phyloP scores from a whole-genome alignment of 2,329 filamentous ascomycete species.

The Pseudogymnoascus pannorum region DNA sequence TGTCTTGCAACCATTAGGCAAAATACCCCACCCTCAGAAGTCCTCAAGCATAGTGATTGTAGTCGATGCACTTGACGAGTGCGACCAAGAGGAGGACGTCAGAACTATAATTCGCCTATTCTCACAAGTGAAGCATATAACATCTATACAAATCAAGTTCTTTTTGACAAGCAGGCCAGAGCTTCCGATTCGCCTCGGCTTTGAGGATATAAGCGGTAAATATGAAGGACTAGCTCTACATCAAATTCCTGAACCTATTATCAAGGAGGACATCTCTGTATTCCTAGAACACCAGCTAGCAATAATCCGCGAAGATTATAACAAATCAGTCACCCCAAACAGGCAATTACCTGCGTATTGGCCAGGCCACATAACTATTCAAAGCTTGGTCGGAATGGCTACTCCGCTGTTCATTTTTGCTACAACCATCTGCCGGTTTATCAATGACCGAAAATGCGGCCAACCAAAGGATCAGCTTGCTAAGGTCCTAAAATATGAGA shows the following conservation, averaged over 20 bases:
- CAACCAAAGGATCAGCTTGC: conserved; percentile 21
- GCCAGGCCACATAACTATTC: conserved; percentile 24
- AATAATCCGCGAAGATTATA: conserved; percentile 12
- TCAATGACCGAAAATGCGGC: conserved; percentile 20
- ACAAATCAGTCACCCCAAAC: conserved; percentile 13
- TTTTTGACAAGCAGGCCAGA: conserved; percentile 24
- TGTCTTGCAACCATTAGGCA: conserved; percentile 21
- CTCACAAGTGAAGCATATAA: conserved; percentile 11
- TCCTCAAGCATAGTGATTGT: conserved; percentile 16
- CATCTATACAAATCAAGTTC: conserved; percentile 14
- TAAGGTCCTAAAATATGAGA: conserved; percentile 21
- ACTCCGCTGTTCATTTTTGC: conserved; percentile 33
- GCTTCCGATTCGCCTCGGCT: conserved; percentile 18
- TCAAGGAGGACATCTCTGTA: conserved; percentile 17
- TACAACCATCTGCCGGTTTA: conserved; percentile 27
- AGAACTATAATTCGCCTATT: conserved; percentile 16
- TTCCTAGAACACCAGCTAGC: conserved; percentile 16
- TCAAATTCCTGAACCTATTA: conserved; percentile 15
- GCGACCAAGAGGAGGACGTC: conserved; percentile 20
- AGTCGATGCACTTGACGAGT: conserved; percentile 30
- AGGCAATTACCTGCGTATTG: conserved; percentile 23
- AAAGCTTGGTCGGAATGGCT: conserved; percentile 25
- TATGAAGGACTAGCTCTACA: conserved; percentile 20
- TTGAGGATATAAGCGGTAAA: conserved; percentile 11
- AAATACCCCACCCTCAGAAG: conserved; percentile 6